Conservation (phyloP, 352 stramenopile species). For the Phytophthora citricola region DNA sequence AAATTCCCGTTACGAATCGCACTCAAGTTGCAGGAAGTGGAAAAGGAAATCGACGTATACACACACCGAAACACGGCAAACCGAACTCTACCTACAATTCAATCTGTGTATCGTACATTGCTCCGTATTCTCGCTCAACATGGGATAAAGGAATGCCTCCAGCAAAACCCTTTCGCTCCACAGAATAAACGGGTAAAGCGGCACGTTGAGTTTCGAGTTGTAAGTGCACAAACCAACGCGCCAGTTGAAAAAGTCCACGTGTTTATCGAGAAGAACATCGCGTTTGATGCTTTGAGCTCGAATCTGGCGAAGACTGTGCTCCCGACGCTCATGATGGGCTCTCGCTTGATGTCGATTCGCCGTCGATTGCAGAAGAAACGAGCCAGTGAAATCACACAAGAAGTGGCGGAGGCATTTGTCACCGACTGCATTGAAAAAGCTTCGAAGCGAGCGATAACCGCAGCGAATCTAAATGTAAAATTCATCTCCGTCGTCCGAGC, state of each 20-base stretch:
- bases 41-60: conserved; percentile 53
- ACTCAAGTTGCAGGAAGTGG: conserved; percentile 50
- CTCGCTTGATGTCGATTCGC: conserved; percentile 65
- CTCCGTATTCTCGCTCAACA: conserved; percentile 53
- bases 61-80: conserved; percentile 36
- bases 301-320: conserved; percentile 70
- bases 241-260: conserved; percentile 57
- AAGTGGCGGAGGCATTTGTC: conserved; percentile 39
- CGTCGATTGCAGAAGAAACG: conserved; percentile 63
- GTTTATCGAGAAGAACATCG: conserved; percentile 65
- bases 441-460: conserved; percentile 40
- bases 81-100: conserved; percentile 49
- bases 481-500: conserved; percentile 55
- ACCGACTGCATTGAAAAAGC: conserved; percentile 42
- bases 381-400: conserved; percentile 38
- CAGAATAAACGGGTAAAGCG: conserved; percentile 56
- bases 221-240: conserved; percentile 59
- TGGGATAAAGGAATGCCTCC: conserved; percentile 72
- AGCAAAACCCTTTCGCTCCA: conserved; percentile 65
- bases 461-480: conserved; percentile 48
- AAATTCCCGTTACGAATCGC: conserved; percentile 39
- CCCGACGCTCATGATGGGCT: conserved; percentile 70
- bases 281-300: conserved; percentile 44
- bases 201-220: conserved; percentile 54
- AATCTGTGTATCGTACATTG: conserved; percentile 58